phyloP scores from a whole-genome alignment of 176 grass and related monocot genomes.

The maize (Zea mays) region Zm-B73-REFERENCE-NAM-5.0 NC_050105.1:129431001-129431500 shows the following conservation, averaged over 20 bases:
- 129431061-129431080: conserved; percentile 58
- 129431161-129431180: conserved; percentile 58
- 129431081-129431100: conserved; percentile 51
- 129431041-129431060: conserved; percentile 59
- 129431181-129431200: conserved; percentile 53
- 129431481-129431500: too few species aligned
- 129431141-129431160: conserved; percentile 59
- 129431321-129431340: conserved; percentile 61
- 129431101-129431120: conserved; percentile 59
- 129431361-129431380: conserved; percentile 56
- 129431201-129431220: conserved; percentile 62
- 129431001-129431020: conserved; percentile 61
- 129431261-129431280: conserved; percentile 48
- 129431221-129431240: conserved; percentile 54
- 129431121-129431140: conserved; percentile 55
- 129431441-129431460: too few species aligned
- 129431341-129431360: conserved; percentile 66
- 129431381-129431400: conserved; percentile 49
- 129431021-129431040: conserved; percentile 56
- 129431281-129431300: conserved; percentile 61
- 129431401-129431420: conserved; percentile 57
- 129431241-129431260: conserved; percentile 42
- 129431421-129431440: conserved; percentile 27
- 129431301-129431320: conserved; percentile 62
- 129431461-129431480: too few species aligned